These are phyloP conservation scores for Lomentospora prolificans DNA, from an alignment of 2,329 filamentous ascomycete genomes.

Conservation along the genomic window DNA sequence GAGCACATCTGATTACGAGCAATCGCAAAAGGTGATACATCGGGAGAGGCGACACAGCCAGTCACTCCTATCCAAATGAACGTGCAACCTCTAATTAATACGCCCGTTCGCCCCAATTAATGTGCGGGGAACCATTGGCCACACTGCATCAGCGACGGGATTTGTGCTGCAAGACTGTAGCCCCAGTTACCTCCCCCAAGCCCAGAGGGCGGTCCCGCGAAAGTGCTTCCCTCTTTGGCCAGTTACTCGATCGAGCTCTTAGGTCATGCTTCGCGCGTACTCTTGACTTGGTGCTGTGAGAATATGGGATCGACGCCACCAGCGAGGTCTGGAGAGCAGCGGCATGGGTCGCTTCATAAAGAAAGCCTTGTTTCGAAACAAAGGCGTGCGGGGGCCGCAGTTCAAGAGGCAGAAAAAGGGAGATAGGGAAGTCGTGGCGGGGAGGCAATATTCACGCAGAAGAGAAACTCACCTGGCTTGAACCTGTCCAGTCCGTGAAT, in stretches of 20 bases:
- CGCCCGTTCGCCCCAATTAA: not conserved
- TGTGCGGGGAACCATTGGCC: not conserved
- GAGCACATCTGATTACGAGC: not conserved
- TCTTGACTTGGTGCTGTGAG: not conserved
- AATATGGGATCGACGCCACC: not conserved
- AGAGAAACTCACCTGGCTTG: not conserved
- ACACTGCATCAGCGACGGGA: not conserved
- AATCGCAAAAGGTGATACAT: not conserved
- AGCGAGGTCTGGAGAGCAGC: not conserved
- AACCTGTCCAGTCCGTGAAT: not conserved
- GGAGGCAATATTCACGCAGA: not conserved
- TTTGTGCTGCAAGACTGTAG: not conserved
- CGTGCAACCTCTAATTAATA: not conserved
- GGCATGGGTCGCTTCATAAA: not conserved
- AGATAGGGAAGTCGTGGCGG: not conserved
- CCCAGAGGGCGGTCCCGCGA: not conserved
- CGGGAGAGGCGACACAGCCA: not conserved
- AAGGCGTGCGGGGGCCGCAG: not conserved
- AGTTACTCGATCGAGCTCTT: not conserved
- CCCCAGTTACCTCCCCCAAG: not conserved
- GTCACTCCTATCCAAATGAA: not conserved
- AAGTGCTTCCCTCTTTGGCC: not conserved
- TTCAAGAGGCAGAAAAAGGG: conserved; percentile 1
- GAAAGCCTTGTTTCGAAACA: conserved; percentile 5
- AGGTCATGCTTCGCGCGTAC: not conserved